These are phyloP conservation scores for Ceratocystis destructans DNA, from an alignment of 2,329 filamentous ascomycete species.

Conservation along the genomic window DNA sequence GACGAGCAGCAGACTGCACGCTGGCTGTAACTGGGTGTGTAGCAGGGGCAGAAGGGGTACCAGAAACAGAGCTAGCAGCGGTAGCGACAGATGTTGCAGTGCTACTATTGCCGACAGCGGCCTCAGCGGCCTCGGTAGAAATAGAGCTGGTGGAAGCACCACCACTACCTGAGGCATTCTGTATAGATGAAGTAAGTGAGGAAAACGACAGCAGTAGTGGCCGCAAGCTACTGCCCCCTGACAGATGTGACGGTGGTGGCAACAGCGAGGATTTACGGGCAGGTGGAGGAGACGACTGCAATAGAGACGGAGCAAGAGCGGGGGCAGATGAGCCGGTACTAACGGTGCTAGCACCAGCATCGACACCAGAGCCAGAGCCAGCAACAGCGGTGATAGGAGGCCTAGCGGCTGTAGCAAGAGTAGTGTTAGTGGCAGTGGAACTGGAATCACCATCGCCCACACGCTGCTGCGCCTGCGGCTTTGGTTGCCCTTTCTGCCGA, in stretches of 20 bases:
- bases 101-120: background rate
- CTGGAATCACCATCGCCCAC: no score
- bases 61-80: background rate
- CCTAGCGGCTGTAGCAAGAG: background rate
- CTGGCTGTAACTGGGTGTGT: background rate
- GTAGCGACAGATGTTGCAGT: background rate
- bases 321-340: background rate
- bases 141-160: background rate
- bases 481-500: background rate
- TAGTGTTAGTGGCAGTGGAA: no score
- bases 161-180: background rate
- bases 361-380: background rate
- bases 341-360: background rate
- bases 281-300: slow-evolving; percentile 2
- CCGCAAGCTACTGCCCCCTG: background rate
- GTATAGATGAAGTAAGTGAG: background rate
- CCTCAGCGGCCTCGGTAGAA: background rate
- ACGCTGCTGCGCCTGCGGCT: no score
- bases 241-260: background rate
- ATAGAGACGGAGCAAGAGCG: background rate
- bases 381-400: background rate
- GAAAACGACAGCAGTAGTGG: background rate
- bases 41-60: background rate
- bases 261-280: background rate
- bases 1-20: background rate